Evolutionary conservation across 495 filamentous ascomycete species (phyloP).

Genomic region (Aspergillus baeticus): DNA sequence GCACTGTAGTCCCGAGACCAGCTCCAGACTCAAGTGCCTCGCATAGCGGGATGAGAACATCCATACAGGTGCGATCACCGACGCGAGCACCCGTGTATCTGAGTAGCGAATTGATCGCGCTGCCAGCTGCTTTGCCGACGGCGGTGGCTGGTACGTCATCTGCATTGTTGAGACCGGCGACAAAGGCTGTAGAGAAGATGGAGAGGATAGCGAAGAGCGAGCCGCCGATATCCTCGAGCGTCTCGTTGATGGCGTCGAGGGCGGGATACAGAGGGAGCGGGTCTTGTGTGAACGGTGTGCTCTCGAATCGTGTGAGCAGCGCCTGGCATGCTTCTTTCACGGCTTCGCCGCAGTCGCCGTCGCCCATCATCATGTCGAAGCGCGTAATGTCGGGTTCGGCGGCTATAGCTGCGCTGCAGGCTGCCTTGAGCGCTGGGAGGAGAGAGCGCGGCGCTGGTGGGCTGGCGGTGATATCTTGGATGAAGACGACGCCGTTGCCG

Average conservation of each 20-base stretch:
- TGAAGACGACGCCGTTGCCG: not conserved
- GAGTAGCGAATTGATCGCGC: not conserved
- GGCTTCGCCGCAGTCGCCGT: not conserved
- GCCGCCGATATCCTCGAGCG: not conserved
- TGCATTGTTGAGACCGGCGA: not conserved
- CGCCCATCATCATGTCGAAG: slow-evolving; percentile 2
- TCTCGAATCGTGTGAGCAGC: not conserved
- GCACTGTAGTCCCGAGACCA: too few species aligned
- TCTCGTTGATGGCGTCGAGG: not conserved
- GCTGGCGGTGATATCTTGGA: not conserved
- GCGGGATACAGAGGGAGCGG: not conserved
- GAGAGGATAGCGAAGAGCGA: slow-evolving; percentile 1
- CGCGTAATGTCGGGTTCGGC: slow-evolving; percentile 1
- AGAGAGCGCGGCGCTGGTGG: not conserved
- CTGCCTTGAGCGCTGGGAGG: not conserved
- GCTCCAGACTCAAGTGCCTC: not conserved
- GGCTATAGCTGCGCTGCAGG: not conserved
- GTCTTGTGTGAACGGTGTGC: not conserved
- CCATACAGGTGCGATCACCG: slow-evolving; percentile 1
- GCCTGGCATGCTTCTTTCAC: not conserved
- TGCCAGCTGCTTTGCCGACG: not conserved
- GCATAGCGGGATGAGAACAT: not conserved
- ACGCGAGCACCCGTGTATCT: not conserved
- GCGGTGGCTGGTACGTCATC: not conserved
- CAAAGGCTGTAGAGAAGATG: not conserved